Base-by-base conservation (phyloP, 192 early-diverging fungal genomes). In the Spinellus fusiger region DNA sequence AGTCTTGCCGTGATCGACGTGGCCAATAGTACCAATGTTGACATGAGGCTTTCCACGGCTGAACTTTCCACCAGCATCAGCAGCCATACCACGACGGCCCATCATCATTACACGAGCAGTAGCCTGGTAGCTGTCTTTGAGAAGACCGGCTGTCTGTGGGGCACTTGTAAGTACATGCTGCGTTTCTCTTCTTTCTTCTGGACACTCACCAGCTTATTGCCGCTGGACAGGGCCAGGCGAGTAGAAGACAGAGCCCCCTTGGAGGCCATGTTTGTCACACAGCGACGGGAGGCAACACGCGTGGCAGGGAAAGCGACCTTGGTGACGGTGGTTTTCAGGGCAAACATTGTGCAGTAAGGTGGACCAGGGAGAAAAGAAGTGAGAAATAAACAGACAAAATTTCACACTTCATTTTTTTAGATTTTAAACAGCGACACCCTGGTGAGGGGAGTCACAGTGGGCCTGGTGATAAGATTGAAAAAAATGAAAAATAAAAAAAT, bases 1-100 rank as follows among this genome's bases (percentile, higher is more conserved):
- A 25, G 96, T 95, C 84, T 96, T 99, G 57, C 94, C 95, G 85
- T 97, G 95, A 74, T 99, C 95, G 63, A 99, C 95, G 78, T 99
- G 96, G 49, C 96, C 96, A 68, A 98, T 97, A 34, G 95, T 97
- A 61, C 95, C 95, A 66, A 99, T 93, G 80, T 99, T 99, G 72
- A 99, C 85, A 77, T 99, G 96, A 8, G 94, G 96, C 86, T 99
- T 99, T 22, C 66, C 65, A 55, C 94, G 87, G 32, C 81, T 65
- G 78, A 84, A 98, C 60, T 89, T 82, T 16, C 64, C 61, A 31
- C 58, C 58, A 35, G 74, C 59, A 46, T 88, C 86, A 20, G 86
- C 71, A 56, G 83, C 63, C 56, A 73, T 61, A 33, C 59, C 31
- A 28, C 64, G 72, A 58, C 60, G 59, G 56, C 49, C 72, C 69